Conservation (phyloP, 2,329 filamentous ascomycete species). For the Rhynchosporium secalis region DNA sequence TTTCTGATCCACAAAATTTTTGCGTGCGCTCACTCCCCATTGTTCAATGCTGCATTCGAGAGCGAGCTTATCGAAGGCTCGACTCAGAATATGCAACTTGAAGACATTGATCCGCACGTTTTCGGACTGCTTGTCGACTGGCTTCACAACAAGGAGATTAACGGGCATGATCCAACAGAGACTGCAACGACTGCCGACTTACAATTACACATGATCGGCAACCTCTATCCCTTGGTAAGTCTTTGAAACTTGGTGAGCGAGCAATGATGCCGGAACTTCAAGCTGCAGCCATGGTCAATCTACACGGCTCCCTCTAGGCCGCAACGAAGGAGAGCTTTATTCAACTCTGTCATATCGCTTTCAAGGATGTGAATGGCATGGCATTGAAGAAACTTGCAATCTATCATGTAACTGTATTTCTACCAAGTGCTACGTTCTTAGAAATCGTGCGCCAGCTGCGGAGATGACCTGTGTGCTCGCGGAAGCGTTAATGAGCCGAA, state of each 20-base stretch:
- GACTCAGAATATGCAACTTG: not conserved
- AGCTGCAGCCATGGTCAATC: too few relatives aligned
- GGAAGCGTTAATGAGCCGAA: too few relatives aligned
- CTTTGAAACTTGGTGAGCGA: not conserved
- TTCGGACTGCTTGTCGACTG: not conserved
- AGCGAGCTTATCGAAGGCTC: not conserved
- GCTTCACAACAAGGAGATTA: not conserved
- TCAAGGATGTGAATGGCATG: too few relatives aligned
- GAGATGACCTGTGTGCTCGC: too few relatives aligned
- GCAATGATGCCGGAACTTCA: not conserved
- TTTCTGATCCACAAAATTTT: not conserved
- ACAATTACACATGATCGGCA: not conserved
- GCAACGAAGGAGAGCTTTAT: too few relatives aligned
- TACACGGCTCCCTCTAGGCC: too few relatives aligned
- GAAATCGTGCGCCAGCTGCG: too few relatives aligned
- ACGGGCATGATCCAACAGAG: not conserved
- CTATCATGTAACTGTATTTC: too few relatives aligned
- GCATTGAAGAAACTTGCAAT: too few relatives aligned
- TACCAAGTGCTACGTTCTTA: too few relatives aligned
- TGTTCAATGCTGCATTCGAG: not conserved
- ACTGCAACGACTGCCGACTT: too few relatives aligned
- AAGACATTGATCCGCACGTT: not conserved
- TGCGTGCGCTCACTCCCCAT: not conserved
- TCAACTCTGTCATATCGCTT: too few relatives aligned
- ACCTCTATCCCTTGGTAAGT: not conserved